These are phyloP conservation scores for Saturnispora diversa DNA, from an alignment of 805 yeast species.

Conservation along the genomic window DNA sequence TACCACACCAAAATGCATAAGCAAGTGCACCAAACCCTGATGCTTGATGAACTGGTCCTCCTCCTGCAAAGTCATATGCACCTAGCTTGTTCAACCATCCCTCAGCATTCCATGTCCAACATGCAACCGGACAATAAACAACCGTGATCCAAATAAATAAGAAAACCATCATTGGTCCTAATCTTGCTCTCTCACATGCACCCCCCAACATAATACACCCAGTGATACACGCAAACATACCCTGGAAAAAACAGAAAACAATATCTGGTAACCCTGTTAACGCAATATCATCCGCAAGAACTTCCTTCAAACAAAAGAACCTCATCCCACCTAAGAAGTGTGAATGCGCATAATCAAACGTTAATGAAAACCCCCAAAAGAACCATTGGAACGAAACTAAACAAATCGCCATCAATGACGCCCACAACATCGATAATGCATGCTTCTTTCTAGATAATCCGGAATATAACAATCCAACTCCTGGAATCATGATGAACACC, in stretches of 20 bases:
- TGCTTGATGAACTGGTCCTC: conserved; percentile 95
- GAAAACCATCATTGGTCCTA: conserved; percentile 95
- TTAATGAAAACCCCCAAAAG: conserved; percentile 94
- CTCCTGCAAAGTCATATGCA: conserved; percentile 94
- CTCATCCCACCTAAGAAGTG: conserved; percentile 73
- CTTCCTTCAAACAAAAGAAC: conserved; percentile 74
- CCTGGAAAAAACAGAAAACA: conserved; percentile 84
- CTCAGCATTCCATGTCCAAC: conserved; percentile 93
- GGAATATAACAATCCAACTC: conserved; percentile 86
- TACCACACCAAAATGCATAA: conserved; percentile 86
- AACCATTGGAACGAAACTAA: conserved; percentile 92
- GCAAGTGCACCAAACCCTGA: conserved; percentile 95
- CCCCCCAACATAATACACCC: conserved; percentile 96
- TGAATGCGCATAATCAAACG: conserved; percentile 49
- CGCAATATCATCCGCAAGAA: conserved; percentile 71
- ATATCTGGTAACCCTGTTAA: conserved; percentile 77
- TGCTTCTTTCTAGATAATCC: conserved; percentile 94
- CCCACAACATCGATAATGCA: conserved; percentile 91
- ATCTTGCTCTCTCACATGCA: conserved; percentile 93
- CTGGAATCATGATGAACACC: conserved; percentile 96
- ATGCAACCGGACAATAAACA: conserved; percentile 92
- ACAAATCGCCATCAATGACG: conserved; percentile 81
- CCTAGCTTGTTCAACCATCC: conserved; percentile 88
- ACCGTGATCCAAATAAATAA: conserved; percentile 90
- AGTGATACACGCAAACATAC: conserved; percentile 92